Conservation (phyloP, 129 eudicot species). For the Escallonia herrerae region DNA sequence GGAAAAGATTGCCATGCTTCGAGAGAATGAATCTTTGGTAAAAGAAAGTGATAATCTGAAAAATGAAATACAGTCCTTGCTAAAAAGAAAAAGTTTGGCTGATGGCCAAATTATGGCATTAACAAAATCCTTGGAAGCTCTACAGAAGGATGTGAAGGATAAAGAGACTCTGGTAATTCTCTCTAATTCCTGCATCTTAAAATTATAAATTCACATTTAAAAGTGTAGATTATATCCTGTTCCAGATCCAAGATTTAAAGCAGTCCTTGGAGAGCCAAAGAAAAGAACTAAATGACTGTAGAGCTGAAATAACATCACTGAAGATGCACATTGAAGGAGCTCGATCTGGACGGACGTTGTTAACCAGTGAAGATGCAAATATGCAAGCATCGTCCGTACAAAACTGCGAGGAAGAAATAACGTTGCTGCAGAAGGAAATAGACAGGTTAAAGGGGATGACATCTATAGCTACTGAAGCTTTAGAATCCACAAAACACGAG, state of each 20-base stretch:
- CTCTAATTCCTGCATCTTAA: not conserved
- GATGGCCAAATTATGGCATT: constrained; percentile 62
- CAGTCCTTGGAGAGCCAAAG: constrained; percentile 51
- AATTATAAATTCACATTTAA: constrained; percentile 13
- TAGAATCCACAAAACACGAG: constrained; percentile 23
- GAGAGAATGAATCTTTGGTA: constrained; percentile 55
- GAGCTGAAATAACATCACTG: constrained; percentile 82
- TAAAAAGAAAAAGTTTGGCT: constrained; percentile 61
- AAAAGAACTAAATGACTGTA: constrained; percentile 72
- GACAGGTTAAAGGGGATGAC: constrained; percentile 37
- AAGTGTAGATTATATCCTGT: constrained; percentile 12
- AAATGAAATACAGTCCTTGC: constrained; percentile 43
- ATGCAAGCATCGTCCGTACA: constrained; percentile 37
- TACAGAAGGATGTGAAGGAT: constrained; percentile 76
- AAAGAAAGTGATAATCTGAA: constrained; percentile 64
- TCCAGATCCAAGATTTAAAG: constrained; percentile 65
- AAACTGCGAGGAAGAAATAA: constrained; percentile 47
- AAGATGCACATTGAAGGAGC: constrained; percentile 70
- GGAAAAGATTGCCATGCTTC: constrained; percentile 83
- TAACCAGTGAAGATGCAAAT: constrained; percentile 28
- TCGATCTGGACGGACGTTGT: constrained; percentile 25
- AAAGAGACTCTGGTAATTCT: constrained; percentile 58
- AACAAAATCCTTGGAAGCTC: constrained; percentile 63
- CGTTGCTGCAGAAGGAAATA: constrained; percentile 39
- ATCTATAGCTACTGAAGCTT: constrained; percentile 23